Percentiles rank a stretch among this genome's conserved stretches.
phyloP scores from a whole-genome alignment of 129 eudicot species.

The sunflower (Helianthus annuus) region HanXRQr2.0-SUNRISE NC_035435.2:121167048-121167547 shows the following conservation, averaged over 20 bases:
- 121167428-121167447: constrained; percentile 92
- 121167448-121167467: constrained; percentile 88
- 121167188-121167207: not conserved
- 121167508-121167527: constrained; percentile 18
- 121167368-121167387: constrained; percentile 84
- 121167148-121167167: constrained; percentile 68
- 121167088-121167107: constrained; percentile 92
- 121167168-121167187: not conserved
- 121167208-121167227: not conserved
- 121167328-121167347: constrained; percentile 80
- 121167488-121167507: constrained; percentile 90
- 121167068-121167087: constrained; percentile 58
- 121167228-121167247: not conserved
- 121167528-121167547: not conserved
- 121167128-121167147: constrained; percentile 82
- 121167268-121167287: constrained; percentile 97
- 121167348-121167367: constrained; percentile 90
- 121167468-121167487: constrained; percentile 86
- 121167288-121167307: constrained; percentile 83
- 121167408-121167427: constrained; percentile 92
- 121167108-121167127: constrained; percentile 97
- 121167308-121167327: constrained; percentile 97
- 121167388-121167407: constrained; percentile 91
- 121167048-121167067: not conserved
- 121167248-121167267: constrained; percentile 79